A percentile compares a stretch with the other conserved stretches of the same genome.
Evolutionary conservation across 1,139 yeast genomes (phyloP).

Genomic region (Geotrichum macrosporum): DNA sequence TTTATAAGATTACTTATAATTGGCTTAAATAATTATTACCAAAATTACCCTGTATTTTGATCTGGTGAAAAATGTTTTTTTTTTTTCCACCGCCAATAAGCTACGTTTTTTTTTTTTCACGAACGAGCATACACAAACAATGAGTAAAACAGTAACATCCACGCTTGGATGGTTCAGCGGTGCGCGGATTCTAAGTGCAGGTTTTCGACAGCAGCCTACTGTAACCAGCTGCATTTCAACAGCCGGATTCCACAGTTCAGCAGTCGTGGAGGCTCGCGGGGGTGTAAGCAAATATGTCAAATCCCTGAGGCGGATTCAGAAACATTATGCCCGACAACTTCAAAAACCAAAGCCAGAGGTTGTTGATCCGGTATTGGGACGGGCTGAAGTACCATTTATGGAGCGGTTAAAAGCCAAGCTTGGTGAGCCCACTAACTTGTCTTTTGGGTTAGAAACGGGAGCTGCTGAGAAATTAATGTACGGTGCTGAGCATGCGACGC

Average conservation of each 20-base stretch:
- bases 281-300: slow-evolving; percentile 18
- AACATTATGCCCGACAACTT: slow-evolving; percentile 36
- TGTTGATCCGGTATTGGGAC: slow-evolving; percentile 81
- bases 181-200: not conserved
- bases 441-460: slow-evolving; percentile 37
- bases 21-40: too few species aligned
- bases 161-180: slow-evolving; percentile 9
- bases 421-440: slow-evolving; percentile 56
- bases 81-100: slow-evolving; percentile 9
- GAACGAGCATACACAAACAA: not conserved
- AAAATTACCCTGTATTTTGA: too few species aligned
- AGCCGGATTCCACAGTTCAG: slow-evolving; percentile 16
- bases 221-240: not conserved
- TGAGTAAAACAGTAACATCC: slow-evolving; percentile 2
- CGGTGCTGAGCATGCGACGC: slow-evolving; percentile 67
- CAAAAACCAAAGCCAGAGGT: slow-evolving; percentile 32
- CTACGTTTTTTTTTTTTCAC: not conserved
- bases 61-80: not conserved
- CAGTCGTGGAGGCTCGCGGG: slow-evolving; percentile 14
- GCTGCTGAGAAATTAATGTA: slow-evolving; percentile 73
- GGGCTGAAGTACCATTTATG: slow-evolving; percentile 61
- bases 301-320: slow-evolving; percentile 32
- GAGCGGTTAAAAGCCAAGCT: slow-evolving; percentile 62
- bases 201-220: not conserved
- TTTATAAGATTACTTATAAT: too few species aligned